These are phyloP conservation scores for Neofusicoccum ribis DNA, from an alignment of 2,329 filamentous ascomycete genomes.

Conservation along the genomic window DNA sequence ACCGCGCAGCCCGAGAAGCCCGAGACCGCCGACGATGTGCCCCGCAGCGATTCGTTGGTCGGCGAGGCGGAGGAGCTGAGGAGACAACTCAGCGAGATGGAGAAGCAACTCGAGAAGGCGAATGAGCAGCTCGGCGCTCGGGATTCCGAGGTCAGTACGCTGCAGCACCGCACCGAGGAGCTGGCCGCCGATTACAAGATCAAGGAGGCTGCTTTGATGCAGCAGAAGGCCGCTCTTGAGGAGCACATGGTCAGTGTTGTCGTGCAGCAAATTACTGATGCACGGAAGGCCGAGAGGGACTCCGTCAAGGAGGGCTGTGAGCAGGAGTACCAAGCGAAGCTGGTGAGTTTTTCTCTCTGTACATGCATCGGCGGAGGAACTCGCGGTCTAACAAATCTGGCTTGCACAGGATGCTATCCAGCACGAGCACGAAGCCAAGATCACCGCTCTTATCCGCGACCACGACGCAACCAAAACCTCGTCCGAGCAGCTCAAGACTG, in stretches of 20 bases:
- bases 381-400: not conserved
- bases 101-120: slow-evolving; percentile 35
- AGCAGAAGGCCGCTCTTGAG: slow-evolving; percentile 41
- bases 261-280: slow-evolving; percentile 42
- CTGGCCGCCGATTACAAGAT: slow-evolving; percentile 22
- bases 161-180: slow-evolving; percentile 29
- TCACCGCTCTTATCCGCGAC: slow-evolving; percentile 19
- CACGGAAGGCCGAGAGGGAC: slow-evolving; percentile 38
- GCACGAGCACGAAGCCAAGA: slow-evolving; percentile 21
- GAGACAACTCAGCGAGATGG: slow-evolving; percentile 16
- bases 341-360: slow-evolving; percentile 23
- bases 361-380: not conserved
- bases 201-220: slow-evolving; percentile 23
- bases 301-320: slow-evolving; percentile 38
- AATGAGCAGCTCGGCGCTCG: slow-evolving; percentile 29
- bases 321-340: slow-evolving; percentile 33
- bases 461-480: slow-evolving; percentile 17
- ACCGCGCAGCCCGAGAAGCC: slow-evolving; percentile 10
- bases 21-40: slow-evolving; percentile 20
- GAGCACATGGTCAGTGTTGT: slow-evolving; percentile 45
- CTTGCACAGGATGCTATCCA: slow-evolving; percentile 16
- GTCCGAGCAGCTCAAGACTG: slow-evolving; percentile 15
- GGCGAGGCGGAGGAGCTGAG: slow-evolving; percentile 16
- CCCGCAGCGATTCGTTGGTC: slow-evolving; percentile 11
- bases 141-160: slow-evolving; percentile 32